These are phyloP conservation scores for Boletus rubescentipes DNA, from an alignment of 768 basidiomycete genomes.

Conservation along the genomic window DNA sequence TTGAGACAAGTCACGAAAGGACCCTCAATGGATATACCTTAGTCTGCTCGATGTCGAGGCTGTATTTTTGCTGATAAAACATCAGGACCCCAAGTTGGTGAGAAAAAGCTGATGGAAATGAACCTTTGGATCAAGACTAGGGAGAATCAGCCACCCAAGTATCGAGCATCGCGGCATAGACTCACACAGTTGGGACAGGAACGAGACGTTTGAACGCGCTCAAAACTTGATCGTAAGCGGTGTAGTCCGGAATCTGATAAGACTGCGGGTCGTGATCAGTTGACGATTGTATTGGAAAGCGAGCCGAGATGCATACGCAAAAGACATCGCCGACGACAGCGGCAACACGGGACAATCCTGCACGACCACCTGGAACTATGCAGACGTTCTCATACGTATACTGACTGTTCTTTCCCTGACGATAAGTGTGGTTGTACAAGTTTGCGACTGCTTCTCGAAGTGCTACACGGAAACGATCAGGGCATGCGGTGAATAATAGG, in stretches of 20 bases:
- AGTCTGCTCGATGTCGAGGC: conserved; percentile 75
- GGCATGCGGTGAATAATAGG: not conserved
- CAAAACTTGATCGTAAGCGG: conserved; percentile 81
- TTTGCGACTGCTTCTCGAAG: conserved; percentile 89
- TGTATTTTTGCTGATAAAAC: conserved; percentile 57
- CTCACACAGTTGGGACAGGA: conserved; percentile 86
- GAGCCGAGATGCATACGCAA: conserved; percentile 45
- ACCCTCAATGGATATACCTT: conserved; percentile 42
- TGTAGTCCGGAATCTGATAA: conserved; percentile 92
- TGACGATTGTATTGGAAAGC: not conserved
- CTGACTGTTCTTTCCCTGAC: conserved; percentile 74
- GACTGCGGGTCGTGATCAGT: conserved; percentile 42
- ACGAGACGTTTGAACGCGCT: conserved; percentile 87
- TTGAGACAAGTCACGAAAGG: conserved; percentile 1
- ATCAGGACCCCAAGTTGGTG: conserved; percentile 3
- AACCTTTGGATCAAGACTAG: conserved; percentile 48
- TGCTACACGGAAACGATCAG: conserved; percentile 37
- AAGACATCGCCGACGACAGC: conserved; percentile 92
- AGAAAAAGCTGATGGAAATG: conserved; percentile 2
- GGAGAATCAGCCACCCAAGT: conserved; percentile 1
- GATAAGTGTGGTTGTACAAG: conserved; percentile 86
- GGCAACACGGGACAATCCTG: conserved; percentile 87
- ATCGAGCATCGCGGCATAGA: conserved; percentile 6
- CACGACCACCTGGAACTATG: conserved; percentile 91
- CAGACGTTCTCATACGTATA: conserved; percentile 93